Conservation (phyloP, 2,329 filamentous ascomycete species). For the Cladosporium sp. region DNA sequence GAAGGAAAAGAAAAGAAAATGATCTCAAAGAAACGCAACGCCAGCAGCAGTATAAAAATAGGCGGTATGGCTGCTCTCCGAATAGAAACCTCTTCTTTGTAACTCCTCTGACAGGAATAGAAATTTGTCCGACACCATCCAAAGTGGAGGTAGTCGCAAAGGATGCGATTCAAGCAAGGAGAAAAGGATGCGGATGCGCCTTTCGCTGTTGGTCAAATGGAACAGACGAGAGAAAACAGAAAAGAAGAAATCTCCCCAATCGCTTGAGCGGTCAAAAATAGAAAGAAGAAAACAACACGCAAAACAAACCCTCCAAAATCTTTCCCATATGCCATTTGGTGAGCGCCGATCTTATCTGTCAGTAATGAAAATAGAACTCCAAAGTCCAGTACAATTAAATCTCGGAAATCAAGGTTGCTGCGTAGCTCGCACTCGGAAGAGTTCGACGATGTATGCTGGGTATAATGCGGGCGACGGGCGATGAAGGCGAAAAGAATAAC, state of each 20-base stretch:
- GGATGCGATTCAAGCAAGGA: slow-evolving; percentile 2
- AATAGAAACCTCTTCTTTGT: no score
- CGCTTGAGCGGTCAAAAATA: background rate
- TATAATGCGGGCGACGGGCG: background rate
- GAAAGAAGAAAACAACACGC: background rate
- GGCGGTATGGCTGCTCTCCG: no score
- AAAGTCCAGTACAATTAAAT: background rate
- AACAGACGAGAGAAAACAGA: background rate
- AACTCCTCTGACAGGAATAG: background rate
- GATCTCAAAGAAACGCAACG: no score
- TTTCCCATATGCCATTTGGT: slow-evolving; percentile 2
- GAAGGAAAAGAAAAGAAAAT: background rate
- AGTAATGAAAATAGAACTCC: slow-evolving; percentile 4
- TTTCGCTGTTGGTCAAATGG: background rate
- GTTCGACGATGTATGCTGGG: no score
- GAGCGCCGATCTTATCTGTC: background rate
- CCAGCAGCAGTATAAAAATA: background rate
- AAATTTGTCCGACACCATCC: background rate
- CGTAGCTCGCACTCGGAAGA: no score
- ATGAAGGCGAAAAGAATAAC: background rate
- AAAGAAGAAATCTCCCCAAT: background rate
- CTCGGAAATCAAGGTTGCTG: no score
- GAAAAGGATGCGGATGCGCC: background rate
- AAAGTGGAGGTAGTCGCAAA: background rate
- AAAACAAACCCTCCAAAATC: background rate